Conservation (phyloP, 1,139 yeast species). For the Scheffersomyces titani region DNA sequence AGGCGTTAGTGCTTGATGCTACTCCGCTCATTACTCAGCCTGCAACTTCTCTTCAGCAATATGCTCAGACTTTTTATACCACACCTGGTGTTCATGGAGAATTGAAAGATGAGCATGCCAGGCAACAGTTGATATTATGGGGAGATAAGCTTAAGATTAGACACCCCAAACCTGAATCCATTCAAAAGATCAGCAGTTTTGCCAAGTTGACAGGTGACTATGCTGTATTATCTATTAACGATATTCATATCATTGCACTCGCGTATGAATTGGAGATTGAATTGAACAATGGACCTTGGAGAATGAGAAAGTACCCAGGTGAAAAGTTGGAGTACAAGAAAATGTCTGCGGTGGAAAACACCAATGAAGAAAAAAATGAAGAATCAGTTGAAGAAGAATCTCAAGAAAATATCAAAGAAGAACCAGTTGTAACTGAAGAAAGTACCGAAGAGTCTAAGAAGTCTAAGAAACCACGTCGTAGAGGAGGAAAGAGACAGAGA, state of each 20-base stretch:
- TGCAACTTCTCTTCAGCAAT: constrained; percentile 69
- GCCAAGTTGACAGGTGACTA: constrained; percentile 91
- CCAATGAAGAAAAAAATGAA: constrained; percentile 8
- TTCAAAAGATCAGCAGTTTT: constrained; percentile 69
- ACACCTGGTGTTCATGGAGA: constrained; percentile 91
- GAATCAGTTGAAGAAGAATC: constrained; percentile 7
- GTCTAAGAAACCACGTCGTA: constrained; percentile 51
- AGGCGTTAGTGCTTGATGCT: constrained; percentile 81
- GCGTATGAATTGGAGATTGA: constrained; percentile 86
- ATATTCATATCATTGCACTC: constrained; percentile 88
- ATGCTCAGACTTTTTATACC: constrained; percentile 72
- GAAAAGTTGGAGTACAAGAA: constrained; percentile 36
- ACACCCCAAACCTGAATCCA: constrained; percentile 71
- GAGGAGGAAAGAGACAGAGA: constrained; percentile 67
- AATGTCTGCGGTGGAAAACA: neutral
- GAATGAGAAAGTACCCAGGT: constrained; percentile 74
- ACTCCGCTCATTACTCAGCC: constrained; percentile 91
- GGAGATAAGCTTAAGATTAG: constrained; percentile 62
- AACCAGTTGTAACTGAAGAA: constrained; percentile 6
- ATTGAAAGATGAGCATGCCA: constrained; percentile 81
- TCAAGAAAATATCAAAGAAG: constrained; percentile 4
- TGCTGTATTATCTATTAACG: constrained; percentile 84
- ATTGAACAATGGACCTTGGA: constrained; percentile 64
- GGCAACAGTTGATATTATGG: constrained; percentile 79
- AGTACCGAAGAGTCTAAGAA: constrained; percentile 6